Conservation (phyloP, 805 yeast genomes). For the Ogataea trehaloabstinens region DNA sequence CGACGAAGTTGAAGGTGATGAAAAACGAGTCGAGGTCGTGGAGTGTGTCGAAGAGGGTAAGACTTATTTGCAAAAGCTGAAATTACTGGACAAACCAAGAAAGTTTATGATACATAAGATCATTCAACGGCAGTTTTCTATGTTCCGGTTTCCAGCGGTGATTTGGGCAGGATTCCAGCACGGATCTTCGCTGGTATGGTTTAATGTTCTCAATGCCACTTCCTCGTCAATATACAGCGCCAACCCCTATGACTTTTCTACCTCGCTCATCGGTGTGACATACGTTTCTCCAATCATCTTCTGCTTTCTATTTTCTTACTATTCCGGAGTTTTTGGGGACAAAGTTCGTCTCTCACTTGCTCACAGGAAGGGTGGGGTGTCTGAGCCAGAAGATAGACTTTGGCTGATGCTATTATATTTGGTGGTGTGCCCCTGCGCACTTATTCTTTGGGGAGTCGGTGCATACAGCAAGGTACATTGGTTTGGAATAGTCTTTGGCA, state of each 20-base stretch:
- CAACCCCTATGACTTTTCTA: conserved; percentile 48
- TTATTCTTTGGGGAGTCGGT: conserved; percentile 62
- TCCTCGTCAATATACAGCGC: conserved; percentile 40
- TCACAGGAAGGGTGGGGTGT: conserved; percentile 44
- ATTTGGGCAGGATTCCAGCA: conserved; percentile 55
- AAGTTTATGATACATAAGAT: conserved; percentile 24
- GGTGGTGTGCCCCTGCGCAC: conserved; percentile 50
- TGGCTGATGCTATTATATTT: conserved; percentile 47
- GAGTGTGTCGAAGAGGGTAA: conserved; percentile 20
- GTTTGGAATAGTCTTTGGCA: conserved; percentile 51
- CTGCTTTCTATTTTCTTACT: conserved; percentile 38
- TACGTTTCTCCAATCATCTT: conserved; percentile 52
- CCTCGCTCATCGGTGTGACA: conserved; percentile 47
- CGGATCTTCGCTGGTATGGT: conserved; percentile 48
- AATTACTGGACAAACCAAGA: conserved; percentile 36
- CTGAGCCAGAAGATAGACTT: conserved; percentile 55
- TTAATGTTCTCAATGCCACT: conserved; percentile 48
- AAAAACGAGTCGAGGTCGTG: conserved; percentile 5
- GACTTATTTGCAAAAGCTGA: conserved; percentile 41
- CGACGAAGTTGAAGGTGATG: conserved; percentile 20
- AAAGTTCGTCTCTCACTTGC: conserved; percentile 47
- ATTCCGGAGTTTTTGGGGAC: conserved; percentile 50
- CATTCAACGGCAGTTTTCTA: conserved; percentile 35
- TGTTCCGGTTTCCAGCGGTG: conserved; percentile 49
- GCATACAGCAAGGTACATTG: conserved; percentile 52